These are phyloP conservation scores for Prinsepia uniflora DNA, from an alignment of 306 rosid genomes.

Conservation along the genomic window DNA sequence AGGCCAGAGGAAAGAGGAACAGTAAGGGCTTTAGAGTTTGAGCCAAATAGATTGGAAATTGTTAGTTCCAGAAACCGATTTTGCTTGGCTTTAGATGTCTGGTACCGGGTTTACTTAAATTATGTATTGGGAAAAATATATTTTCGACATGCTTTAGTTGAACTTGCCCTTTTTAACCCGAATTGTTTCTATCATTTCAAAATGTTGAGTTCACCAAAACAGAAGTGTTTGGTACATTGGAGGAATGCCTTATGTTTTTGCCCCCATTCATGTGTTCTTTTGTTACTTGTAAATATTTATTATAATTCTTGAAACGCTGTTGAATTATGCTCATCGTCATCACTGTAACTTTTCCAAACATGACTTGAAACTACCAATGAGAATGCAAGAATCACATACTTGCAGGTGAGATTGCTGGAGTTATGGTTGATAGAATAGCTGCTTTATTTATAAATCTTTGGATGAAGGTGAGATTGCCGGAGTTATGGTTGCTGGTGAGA, in stretches of 20 bases:
- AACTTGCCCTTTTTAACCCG: neutral
- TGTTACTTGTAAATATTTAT: neutral
- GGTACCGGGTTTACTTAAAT: neutral
- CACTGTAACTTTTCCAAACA: too few relatives aligned
- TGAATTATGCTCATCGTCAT: too few relatives aligned
- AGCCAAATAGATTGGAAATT: conserved; percentile 14
- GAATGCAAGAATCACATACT: too few relatives aligned
- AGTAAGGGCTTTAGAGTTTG: conserved; percentile 57
- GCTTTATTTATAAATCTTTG: neutral
- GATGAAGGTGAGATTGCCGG: too few relatives aligned
- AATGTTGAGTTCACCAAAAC: neutral
- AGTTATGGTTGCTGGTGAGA: neutral
- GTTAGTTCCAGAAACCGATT: conserved; percentile 26
- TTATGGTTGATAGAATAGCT: too few relatives aligned
- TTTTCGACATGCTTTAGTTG: neutral
- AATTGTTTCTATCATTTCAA: neutral
- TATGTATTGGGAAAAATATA: too few relatives aligned
- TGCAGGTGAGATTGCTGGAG: too few relatives aligned
- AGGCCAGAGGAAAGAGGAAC: conserved; percentile 57
- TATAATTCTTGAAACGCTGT: neutral
- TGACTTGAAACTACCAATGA: too few relatives aligned
- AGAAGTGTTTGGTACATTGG: conserved; percentile 4
- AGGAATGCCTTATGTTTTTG: neutral
- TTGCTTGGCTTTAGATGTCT: conserved; percentile 20
- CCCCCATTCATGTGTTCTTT: neutral